Base-by-base conservation (phyloP, 2,329 filamentous ascomycete species). In the Chrysosporium keratinophilum region DNA sequence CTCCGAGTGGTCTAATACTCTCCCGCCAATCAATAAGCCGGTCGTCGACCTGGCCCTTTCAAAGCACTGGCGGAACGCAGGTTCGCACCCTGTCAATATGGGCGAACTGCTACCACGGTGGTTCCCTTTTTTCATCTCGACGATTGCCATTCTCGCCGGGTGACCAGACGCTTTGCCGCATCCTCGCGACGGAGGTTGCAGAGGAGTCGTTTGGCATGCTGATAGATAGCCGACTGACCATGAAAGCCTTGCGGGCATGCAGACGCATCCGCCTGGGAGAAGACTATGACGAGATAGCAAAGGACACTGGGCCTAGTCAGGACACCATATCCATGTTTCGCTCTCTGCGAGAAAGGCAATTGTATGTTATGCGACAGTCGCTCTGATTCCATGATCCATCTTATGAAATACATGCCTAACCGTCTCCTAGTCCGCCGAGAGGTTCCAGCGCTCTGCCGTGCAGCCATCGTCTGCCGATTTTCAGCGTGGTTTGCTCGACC, bases 171-270 rank as follows among this genome's bases (percentile, higher is more conserved):
- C 44, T 54, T 48, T 33, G 44, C 35, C 34, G 34, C 42, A 54
- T 54, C 31, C 52, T 54, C 20, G 52, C 43, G 14, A 48, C 43
- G n/a, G 40, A 48, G 43, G 34, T 42, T 34, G 52, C 52, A 20
- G 52, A 54, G 43, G 44, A 54, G 43, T 54, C 52, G 14, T 54
- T 54, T 54, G 20, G 43, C 35, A 54, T 54, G 52, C 52, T 54
- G 31, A 54, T 54, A 54, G 52, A 54, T 28, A 46, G 47, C 47
- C 45, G 46, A 37, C 45, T 50, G 44, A 50, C 52, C 15, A 50
- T 42, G 39, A 39, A 50, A 37, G 45, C 28, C 37, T 54, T 50
- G 33, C 19, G 17, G 19, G 45, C 14, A 44, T 54, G 47, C 46
- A 50, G 47, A 50, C 34, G 39, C 39, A 23, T 50, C 31, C 35